Base-by-base conservation (phyloP, 2,329 filamentous ascomycete genomes). In the Colletotrichum neosansevieriae region DNA sequence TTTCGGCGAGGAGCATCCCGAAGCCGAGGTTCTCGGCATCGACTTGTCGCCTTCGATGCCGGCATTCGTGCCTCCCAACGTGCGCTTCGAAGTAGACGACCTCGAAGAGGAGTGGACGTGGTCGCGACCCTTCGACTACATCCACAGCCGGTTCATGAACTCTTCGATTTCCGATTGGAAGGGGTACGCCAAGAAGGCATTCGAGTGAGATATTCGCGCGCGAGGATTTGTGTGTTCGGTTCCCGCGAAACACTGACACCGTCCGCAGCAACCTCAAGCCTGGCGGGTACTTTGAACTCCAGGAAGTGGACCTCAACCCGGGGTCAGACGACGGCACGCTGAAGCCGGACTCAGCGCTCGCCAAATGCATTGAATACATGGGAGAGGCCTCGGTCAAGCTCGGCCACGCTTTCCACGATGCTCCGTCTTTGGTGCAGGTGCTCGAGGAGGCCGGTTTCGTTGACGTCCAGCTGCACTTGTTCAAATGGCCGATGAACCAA, bases 11-110 rank as follows among this genome's bases (percentile, higher is more conserved):
- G 64, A 74, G 21, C 73, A 76, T 45, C 78, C 78, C 2, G 71
- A 73, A 7, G 74, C 75, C 1, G 67, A 71, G 7, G 74, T 80
- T 5, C 76, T 77, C 53, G 80, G 79, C 7, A 78, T 78, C 3
- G 79, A 83, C 58, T 72, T 79, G 6, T 77, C 79, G 9, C 78
- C 78, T 1, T 77, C 79, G 32, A 81, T 83, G 60, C 79, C 81
- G 0, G 72, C 72, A 40, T 76, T 79, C 73, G 74, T 83, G 21
- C 80, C 79, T 0, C 76, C 76, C 1, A 81, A 81, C 65, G 70
- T 80, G 1, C 69, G 73, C 13, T 82, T 82, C 59, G 73, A 79
- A 67, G 75, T 82, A 58, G 80, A 82, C 58, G 78, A 81, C 66
- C 24, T 74, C 6, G 70, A 75, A 51, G 50, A 72, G 15, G 70